These are phyloP conservation scores for Blastobotrys persicus DNA, from an alignment of 1,139 yeast genomes.

Conservation along the genomic window DNA sequence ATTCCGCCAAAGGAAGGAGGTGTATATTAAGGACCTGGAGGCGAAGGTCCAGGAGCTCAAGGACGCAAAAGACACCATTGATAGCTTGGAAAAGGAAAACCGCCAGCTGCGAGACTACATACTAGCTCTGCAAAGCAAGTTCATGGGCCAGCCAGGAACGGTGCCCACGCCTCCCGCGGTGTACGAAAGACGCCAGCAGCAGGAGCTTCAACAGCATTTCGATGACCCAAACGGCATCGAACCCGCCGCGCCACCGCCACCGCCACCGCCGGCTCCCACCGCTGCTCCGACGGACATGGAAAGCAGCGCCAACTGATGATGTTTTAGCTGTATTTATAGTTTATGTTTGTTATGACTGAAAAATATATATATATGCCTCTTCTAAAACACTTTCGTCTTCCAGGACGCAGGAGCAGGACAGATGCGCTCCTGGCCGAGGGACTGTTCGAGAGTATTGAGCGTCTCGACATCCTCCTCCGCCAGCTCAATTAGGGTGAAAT, in stretches of 20 bases:
- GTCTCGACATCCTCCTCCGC: background rate
- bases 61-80: slow-evolving; percentile 58
- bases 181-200: slow-evolving; percentile 21
- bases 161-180: slow-evolving; percentile 48
- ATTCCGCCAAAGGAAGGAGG: slow-evolving; percentile 76
- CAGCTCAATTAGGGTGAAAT: slow-evolving; percentile 35
- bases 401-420: background rate
- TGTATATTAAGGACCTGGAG: slow-evolving; percentile 74
- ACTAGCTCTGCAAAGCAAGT: slow-evolving; percentile 62
- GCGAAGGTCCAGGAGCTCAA: slow-evolving; percentile 61
- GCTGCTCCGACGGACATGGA: slow-evolving; percentile 1
- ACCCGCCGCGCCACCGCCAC: background rate
- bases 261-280: background rate
- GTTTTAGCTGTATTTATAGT: background rate
- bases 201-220: slow-evolving; percentile 4
- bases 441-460: background rate
- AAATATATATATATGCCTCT: background rate
- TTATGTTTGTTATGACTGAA: background rate
- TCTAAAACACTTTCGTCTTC: background rate
- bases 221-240: slow-evolving; percentile 4
- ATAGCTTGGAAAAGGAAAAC: slow-evolving; percentile 64
- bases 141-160: slow-evolving; percentile 48
- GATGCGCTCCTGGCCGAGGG: background rate
- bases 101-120: slow-evolving; percentile 71
- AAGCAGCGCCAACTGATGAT: background rate